Evolutionary conservation across 306 rosid genomes (phyloP).

Genomic region (Cicer pinnatifidum): DNA sequence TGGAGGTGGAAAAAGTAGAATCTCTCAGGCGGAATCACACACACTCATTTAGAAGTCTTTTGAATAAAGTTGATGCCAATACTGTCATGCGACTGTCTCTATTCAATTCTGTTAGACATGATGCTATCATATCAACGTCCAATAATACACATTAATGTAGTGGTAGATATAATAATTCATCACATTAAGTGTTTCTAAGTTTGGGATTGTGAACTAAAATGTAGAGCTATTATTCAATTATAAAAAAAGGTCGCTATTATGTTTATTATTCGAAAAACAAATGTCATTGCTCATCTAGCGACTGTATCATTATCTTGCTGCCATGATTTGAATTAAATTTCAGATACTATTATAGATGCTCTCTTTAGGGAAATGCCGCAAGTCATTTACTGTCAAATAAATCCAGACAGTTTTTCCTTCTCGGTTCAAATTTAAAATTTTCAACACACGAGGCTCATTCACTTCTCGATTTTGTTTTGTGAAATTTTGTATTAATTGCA

Average conservation of each 20-base stretch:
- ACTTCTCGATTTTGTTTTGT: neutral
- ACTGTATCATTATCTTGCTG: neutral
- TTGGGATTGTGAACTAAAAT: too few relatives aligned
- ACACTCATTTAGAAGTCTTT: too few relatives aligned
- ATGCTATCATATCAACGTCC: too few relatives aligned
- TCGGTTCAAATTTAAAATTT: conserved; percentile 14
- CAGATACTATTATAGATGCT: neutral
- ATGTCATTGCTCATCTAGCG: neutral
- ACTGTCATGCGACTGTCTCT: too few relatives aligned
- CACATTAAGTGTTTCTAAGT: neutral
- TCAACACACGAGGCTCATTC: neutral
- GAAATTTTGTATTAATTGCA: conserved; percentile 43
- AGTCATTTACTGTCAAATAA: neutral
- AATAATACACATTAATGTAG: too few relatives aligned
- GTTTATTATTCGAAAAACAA: neutral
- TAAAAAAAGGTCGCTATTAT: neutral
- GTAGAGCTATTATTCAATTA: neutral
- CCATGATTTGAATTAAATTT: neutral
- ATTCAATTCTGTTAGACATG: too few relatives aligned
- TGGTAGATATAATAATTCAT: too few relatives aligned
- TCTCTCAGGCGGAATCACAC: too few relatives aligned
- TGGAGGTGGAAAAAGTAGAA: too few relatives aligned
- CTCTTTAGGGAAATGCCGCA: neutral
- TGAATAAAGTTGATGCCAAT: too few relatives aligned
- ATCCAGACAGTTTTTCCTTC: neutral